Percentiles rank a stretch among this genome's conserved stretches.
Evolutionary conservation across 2,329 filamentous ascomycete genomes (phyloP).

Genomic region (Cladophialophora carrionii): DNA sequence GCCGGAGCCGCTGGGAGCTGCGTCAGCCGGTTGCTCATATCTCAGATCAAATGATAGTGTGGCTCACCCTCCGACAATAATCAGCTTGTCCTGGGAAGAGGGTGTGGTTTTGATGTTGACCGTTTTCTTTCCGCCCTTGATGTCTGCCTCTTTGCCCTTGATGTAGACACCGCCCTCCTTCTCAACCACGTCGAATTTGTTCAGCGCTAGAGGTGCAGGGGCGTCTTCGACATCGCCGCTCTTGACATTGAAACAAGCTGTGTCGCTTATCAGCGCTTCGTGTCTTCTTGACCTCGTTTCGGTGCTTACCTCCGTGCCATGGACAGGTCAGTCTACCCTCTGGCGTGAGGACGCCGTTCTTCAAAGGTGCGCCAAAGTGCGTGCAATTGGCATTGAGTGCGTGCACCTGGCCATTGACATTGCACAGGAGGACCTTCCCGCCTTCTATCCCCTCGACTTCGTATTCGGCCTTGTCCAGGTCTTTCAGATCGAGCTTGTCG

Average conservation of each 20-base stretch:
- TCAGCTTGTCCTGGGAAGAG: conserved; percentile 65
- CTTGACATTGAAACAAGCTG: conserved; percentile 87
- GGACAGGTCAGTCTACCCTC: conserved; percentile 87
- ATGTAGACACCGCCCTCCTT: conserved; percentile 84
- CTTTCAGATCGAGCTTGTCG: conserved; percentile 70
- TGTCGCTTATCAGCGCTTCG: conserved; percentile 4
- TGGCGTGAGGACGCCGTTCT: conserved; percentile 79
- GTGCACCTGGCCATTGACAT: conserved; percentile 73
- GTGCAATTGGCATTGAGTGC: conserved; percentile 82
- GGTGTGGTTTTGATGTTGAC: conserved; percentile 73
- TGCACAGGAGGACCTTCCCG: conserved; percentile 84
- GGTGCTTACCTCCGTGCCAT: conserved; percentile 82
- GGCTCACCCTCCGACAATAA: conserved; percentile 76
- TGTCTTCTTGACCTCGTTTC: conserved; percentile 2
- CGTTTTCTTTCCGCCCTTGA: conserved; percentile 75
- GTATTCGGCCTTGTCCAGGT: conserved; percentile 82
- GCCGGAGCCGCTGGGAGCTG: conserved; percentile 68
- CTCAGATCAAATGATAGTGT: neutral
- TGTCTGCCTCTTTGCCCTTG: conserved; percentile 73
- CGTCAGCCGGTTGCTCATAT: conserved; percentile 22
- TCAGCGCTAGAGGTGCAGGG: conserved; percentile 82
- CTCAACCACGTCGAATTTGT: conserved; percentile 78
- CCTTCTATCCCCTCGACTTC: conserved; percentile 88
- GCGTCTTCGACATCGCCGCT: conserved; percentile 96
- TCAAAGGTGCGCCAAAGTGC: conserved; percentile 89